Conservation (phyloP, 371 early-diverging fungal genomes). For the Batrachochytrium dendrobatidis region DNA sequence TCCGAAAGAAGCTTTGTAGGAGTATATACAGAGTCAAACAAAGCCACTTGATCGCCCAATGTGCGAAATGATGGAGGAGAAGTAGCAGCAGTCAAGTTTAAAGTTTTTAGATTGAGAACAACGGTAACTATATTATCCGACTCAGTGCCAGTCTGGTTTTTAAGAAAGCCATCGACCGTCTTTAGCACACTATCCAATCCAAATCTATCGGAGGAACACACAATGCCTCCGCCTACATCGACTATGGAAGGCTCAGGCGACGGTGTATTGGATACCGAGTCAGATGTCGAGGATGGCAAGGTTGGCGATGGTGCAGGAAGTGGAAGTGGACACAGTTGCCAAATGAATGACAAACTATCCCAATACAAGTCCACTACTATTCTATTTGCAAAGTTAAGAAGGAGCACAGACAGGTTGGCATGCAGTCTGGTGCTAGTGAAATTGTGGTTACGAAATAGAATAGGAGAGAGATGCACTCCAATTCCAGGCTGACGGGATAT, state of each 20-base stretch:
- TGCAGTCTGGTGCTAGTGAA: slow-evolving; percentile 6
- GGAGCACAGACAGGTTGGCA: neutral
- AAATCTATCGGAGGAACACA: neutral
- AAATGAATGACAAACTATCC: slow-evolving; percentile 6
- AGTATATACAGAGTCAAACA: neutral
- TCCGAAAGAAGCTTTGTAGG: neutral
- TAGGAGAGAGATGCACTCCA: slow-evolving; percentile 3
- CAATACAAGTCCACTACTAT: slow-evolving; percentile 16
- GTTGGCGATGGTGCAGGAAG: neutral
- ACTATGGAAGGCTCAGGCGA: neutral
- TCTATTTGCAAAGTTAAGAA: slow-evolving; percentile 4
- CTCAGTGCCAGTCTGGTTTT: neutral
- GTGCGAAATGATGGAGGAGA: neutral
- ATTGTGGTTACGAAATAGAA: slow-evolving; percentile 3
- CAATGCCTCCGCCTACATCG: neutral
- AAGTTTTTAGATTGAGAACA: neutral
- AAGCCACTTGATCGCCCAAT: neutral
- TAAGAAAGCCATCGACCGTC: neutral
- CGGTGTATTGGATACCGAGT: neutral
- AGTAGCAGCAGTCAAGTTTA: neutral
- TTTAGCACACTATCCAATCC: neutral
- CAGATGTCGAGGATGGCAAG: neutral
- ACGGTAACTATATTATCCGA: neutral
- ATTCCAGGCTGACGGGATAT: slow-evolving; percentile 8
- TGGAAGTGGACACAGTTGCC: slow-evolving; percentile 15